Evolutionary conservation across 768 basidiomycete species (phyloP).

Genomic region (Mycena vulgaris): DNA sequence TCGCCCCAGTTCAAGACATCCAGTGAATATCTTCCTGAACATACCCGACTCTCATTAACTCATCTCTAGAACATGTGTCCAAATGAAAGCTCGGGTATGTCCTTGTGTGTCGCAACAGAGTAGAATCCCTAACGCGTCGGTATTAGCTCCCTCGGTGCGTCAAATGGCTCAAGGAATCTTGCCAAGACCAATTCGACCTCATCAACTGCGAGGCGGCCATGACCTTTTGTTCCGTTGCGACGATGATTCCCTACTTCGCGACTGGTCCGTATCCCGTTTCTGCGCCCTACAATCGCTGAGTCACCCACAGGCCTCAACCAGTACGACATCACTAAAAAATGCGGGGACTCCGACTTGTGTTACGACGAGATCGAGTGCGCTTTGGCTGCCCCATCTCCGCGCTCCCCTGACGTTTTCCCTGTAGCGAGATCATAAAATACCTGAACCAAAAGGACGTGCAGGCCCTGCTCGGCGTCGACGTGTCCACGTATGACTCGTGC

Average conservation of each 20-base stretch:
- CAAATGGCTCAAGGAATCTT: no score
- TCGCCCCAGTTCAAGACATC: slow-evolving; percentile 53
- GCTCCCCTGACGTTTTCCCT: background rate
- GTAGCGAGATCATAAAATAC: slow-evolving; percentile 28
- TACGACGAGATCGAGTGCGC: slow-evolving; percentile 25
- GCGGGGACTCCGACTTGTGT: background rate
- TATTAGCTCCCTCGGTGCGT: no score
- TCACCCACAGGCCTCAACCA: slow-evolving; percentile 14
- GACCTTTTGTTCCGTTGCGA: no score
- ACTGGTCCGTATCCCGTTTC: slow-evolving; percentile 47
- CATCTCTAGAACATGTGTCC: slow-evolving; percentile 52
- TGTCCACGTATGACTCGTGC: slow-evolving; percentile 50
- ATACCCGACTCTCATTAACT: background rate
- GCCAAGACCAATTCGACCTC: no score
- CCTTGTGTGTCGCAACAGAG: no score
- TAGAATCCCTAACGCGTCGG: no score
- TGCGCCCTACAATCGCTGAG: background rate
- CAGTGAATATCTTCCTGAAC: slow-evolving; percentile 42
- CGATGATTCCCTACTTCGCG: no score
- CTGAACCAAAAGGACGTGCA: slow-evolving; percentile 32
- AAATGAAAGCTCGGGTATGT: no score
- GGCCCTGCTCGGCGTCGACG: slow-evolving; percentile 9
- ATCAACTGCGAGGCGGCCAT: no score
- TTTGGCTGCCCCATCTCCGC: no score
- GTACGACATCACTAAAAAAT: slow-evolving; percentile 30